A percentile compares a stretch with the other conserved stretches of the same genome.
phyloP scores from a whole-genome alignment of 768 basidiomycete species.

The Lentinula boryana region DNA sequence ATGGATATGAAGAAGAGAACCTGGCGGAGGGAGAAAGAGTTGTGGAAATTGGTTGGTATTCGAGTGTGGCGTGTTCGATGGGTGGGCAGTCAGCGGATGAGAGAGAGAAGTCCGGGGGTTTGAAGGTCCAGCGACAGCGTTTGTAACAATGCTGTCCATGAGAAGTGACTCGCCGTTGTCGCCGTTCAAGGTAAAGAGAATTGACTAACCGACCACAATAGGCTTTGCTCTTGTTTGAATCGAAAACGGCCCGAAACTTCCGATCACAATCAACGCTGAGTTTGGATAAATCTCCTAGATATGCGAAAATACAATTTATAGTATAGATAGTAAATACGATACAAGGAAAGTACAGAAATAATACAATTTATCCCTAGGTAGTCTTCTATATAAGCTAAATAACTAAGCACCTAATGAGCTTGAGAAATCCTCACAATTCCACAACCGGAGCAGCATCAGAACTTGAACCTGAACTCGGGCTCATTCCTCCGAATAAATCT shows the following conservation, averaged over 20 bases:
- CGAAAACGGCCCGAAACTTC: not conserved
- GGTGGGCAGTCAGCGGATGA: conserved; percentile 23
- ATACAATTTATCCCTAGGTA: not conserved
- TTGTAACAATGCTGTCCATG: conserved; percentile 38
- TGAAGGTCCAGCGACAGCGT: conserved; percentile 65
- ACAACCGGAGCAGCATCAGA: not conserved
- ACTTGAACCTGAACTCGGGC: not conserved
- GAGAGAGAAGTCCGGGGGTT: conserved; percentile 17
- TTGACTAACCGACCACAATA: not conserved
- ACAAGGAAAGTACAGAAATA: not conserved
- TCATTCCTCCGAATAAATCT: conserved; percentile 21
- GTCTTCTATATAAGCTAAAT: not conserved
- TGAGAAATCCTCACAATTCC: not conserved
- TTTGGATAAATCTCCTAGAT: not conserved
- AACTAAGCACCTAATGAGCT: not conserved
- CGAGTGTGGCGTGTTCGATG: conserved; percentile 15
- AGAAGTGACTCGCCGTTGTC: conserved; percentile 10
- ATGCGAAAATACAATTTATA: not conserved
- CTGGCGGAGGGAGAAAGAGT: conserved; percentile 36
- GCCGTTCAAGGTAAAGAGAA: conserved; percentile 5
- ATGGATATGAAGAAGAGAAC: conserved; percentile 18
- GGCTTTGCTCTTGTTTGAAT: not conserved
- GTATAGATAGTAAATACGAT: not conserved
- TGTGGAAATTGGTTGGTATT: conserved; percentile 5
- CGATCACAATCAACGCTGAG: not conserved